Percentiles rank a stretch among this genome's conserved stretches.
Conservation (phyloP, 768 basidiomycete species). For the Megacollybia marginata region DNA sequence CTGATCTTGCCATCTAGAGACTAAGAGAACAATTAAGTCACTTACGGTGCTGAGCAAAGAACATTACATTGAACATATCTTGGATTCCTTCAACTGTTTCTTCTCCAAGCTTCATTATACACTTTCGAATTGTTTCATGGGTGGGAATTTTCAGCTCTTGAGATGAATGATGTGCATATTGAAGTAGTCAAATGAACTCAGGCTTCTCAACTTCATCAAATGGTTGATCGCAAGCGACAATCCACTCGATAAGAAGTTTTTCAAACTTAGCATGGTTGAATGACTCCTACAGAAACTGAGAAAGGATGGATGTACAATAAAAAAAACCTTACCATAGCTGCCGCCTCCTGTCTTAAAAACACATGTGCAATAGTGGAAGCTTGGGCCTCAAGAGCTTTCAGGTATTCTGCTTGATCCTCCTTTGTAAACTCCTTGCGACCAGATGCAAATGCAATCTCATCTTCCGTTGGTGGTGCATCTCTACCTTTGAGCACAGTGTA, state of each 20-base stretch:
- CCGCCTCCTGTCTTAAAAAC: no score
- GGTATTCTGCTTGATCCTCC: no score
- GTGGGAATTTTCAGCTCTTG: background rate
- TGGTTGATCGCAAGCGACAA: background rate
- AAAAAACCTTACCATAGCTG: no score
- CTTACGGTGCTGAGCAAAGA: background rate
- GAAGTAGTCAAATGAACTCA: background rate
- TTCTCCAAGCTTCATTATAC: background rate
- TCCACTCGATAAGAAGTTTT: background rate
- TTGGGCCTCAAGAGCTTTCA: no score
- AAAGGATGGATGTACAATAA: no score
- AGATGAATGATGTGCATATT: background rate
- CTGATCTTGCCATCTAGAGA: background rate
- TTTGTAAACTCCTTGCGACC: background rate
- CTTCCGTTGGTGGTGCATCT: background rate
- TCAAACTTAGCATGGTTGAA: conserved; percentile 1
- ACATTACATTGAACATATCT: background rate
- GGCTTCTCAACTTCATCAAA: background rate
- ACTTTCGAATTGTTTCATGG: background rate
- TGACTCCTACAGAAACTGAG: background rate
- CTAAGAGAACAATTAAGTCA: no score
- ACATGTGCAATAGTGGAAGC: no score
- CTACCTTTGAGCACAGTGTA: background rate
- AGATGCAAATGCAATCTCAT: conserved; percentile 1
- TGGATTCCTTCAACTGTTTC: background rate